A percentile compares a stretch with the other conserved stretches of the same genome.
Conservation (phyloP, 73 alveolate genomes). For the Paramecium biaurelia region DNA sequence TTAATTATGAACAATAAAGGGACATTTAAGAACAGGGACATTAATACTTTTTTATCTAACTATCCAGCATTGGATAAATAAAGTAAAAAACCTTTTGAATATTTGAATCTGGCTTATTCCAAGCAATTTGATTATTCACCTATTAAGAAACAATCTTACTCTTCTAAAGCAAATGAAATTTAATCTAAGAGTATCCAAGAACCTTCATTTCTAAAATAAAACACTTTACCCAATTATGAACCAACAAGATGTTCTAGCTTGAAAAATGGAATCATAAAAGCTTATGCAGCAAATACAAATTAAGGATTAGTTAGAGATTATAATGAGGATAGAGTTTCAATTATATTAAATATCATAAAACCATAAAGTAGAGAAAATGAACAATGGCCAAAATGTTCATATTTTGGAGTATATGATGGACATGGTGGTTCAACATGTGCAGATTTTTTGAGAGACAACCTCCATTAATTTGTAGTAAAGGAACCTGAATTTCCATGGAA, state of each 20-base stretch:
- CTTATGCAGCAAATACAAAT: conserved; percentile 93
- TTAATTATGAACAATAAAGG: not conserved
- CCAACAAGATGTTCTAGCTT: conserved; percentile 71
- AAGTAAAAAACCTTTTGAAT: not conserved
- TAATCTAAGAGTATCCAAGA: not conserved
- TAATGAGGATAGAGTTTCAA: conserved; percentile 94
- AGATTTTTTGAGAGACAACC: conserved; percentile 93
- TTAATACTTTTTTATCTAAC: not conserved
- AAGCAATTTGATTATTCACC: not conserved
- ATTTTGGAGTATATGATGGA: conserved; percentile 97
- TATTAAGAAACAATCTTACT: not conserved
- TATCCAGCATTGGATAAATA: not conserved
- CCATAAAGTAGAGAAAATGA: conserved; percentile 76
- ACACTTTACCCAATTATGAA: conserved; percentile 54
- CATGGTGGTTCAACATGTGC: conserved; percentile 99
- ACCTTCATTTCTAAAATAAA: not conserved
- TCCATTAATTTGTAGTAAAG: conserved; percentile 86
- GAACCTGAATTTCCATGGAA: conserved; percentile 89
- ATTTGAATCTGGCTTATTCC: not conserved
- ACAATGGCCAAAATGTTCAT: conserved; percentile 96
- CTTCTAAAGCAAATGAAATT: not conserved
- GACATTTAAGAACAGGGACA: not conserved
- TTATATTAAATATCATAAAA: conserved; percentile 80
- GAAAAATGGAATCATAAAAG: conserved; percentile 88
- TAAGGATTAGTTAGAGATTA: conserved; percentile 91